Evolutionary conservation across 2,329 filamentous ascomycete species (phyloP).

Genomic region (Arthrobotrys pseudoclavata): DNA sequence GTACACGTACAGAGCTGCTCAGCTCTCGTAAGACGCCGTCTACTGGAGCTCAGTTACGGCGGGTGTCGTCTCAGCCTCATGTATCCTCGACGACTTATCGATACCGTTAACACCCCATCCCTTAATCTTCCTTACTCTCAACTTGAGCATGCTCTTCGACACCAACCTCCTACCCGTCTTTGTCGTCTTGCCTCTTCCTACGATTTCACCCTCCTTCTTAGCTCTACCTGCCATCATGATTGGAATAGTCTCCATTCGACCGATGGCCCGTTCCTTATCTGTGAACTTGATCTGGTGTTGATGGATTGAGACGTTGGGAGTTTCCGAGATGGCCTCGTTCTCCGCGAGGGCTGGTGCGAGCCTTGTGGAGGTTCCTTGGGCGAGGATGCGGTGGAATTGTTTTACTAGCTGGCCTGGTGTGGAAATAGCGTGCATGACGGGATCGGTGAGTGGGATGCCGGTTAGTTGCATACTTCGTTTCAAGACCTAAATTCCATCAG

Average conservation of each 20-base stretch:
- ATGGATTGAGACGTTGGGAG: slow-evolving; percentile 44
- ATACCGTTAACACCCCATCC: slow-evolving; percentile 54
- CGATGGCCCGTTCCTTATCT: slow-evolving; percentile 49
- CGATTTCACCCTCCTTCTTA: slow-evolving; percentile 39
- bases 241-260: slow-evolving; percentile 53
- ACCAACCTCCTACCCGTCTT: slow-evolving; percentile 39
- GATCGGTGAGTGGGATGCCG: slow-evolving; percentile 46
- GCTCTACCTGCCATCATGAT: slow-evolving; percentile 57
- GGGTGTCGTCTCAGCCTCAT: not conserved
- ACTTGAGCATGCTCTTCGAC: slow-evolving; percentile 49
- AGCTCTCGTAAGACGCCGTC: not conserved
- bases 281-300: slow-evolving; percentile 55
- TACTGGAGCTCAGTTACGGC: slow-evolving; percentile 7
- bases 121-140: slow-evolving; percentile 53
- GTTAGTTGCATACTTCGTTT: slow-evolving; percentile 54
- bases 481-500: slow-evolving; percentile 24
- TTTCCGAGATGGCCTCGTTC: slow-evolving; percentile 13
- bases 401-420: slow-evolving; percentile 34
- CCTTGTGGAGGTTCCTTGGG: slow-evolving; percentile 31
- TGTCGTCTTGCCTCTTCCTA: slow-evolving; percentile 30
- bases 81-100: slow-evolving; percentile 12
- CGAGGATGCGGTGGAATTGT: slow-evolving; percentile 47
- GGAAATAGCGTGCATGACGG: slow-evolving; percentile 41
- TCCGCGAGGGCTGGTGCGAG: slow-evolving; percentile 36
- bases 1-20: slow-evolving; percentile 39